Conservation (phyloP, 164 flowering plant species). For the Annona cherimola region DNA sequence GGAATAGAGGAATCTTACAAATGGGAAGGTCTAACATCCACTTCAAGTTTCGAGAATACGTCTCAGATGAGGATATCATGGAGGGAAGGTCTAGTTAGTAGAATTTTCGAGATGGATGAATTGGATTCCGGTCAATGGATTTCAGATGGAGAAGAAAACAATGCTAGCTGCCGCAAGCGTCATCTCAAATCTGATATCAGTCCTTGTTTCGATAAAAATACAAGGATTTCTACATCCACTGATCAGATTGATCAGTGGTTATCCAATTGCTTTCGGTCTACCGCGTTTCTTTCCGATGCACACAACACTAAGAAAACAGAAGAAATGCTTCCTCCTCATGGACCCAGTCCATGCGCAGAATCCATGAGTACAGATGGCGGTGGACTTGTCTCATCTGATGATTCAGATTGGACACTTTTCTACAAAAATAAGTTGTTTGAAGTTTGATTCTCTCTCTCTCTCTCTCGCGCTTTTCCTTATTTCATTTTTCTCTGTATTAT, state of each 20-base stretch:
- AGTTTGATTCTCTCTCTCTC: conserved; percentile 10
- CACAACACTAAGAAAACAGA: conserved; percentile 15
- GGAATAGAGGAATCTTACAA: conserved; percentile 6
- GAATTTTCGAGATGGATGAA: conserved; percentile 66
- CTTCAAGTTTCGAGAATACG: conserved; percentile 27
- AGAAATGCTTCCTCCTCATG: conserved; percentile 17
- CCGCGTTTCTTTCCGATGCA: conserved; percentile 20
- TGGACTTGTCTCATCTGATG: conserved; percentile 48
- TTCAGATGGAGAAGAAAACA: conserved; percentile 61
- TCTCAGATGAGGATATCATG: conserved; percentile 65
- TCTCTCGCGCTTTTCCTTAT: not conserved
- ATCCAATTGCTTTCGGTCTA: conserved; percentile 11
- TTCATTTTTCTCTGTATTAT: conserved; percentile 1
- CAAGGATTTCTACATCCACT: conserved; percentile 1
- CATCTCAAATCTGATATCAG: conserved; percentile 11
- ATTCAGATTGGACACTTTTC: conserved; percentile 67
- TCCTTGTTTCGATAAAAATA: conserved; percentile 13
- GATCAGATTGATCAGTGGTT: conserved; percentile 16
- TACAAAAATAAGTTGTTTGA: conserved; percentile 52
- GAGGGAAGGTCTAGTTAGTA: conserved; percentile 67
- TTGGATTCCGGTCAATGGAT: conserved; percentile 63
- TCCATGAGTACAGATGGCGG: conserved; percentile 72
- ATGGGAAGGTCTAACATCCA: conserved; percentile 22
- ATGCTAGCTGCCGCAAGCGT: conserved; percentile 2
- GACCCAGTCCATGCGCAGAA: conserved; percentile 45